These are phyloP conservation scores for Suillus bovinus DNA, from an alignment of 768 basidiomycete species.

Conservation along the genomic window DNA sequence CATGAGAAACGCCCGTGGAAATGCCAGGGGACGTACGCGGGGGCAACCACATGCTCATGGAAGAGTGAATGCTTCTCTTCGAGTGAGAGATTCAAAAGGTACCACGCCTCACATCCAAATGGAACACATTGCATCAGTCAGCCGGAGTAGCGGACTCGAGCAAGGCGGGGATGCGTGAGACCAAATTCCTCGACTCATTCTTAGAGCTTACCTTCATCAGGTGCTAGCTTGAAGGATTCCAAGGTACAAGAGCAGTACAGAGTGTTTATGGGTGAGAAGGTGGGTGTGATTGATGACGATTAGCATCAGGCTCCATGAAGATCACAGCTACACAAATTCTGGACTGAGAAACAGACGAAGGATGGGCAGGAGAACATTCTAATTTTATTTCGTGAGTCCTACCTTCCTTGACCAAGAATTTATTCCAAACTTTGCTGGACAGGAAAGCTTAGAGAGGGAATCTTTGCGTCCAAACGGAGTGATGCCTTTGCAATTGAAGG, in stretches of 20 bases:
- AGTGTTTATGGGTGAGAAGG: slow-evolving; percentile 64
- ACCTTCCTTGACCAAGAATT: neutral
- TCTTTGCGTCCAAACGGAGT: slow-evolving; percentile 56
- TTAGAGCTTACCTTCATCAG: slow-evolving; percentile 24
- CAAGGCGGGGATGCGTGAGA: slow-evolving; percentile 76
- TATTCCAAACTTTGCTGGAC: slow-evolving; percentile 8
- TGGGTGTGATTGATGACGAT: slow-evolving; percentile 53
- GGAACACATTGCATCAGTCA: slow-evolving; percentile 71
- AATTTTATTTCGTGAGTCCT: slow-evolving; percentile 67
- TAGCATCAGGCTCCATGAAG: slow-evolving; percentile 38
- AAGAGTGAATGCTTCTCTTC: neutral
- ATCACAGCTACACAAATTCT: slow-evolving; percentile 11
- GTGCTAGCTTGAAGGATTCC: slow-evolving; percentile 56
- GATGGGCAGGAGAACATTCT: slow-evolving; percentile 68
- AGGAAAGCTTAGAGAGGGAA: slow-evolving; percentile 81
- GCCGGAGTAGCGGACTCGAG: slow-evolving; percentile 74
- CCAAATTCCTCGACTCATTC: neutral
- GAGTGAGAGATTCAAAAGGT: neutral
- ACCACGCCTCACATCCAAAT: slow-evolving; percentile 35
- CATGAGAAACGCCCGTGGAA: neutral
- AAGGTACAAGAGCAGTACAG: slow-evolving; percentile 69
- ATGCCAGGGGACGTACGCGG: neutral
- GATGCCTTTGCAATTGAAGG: slow-evolving; percentile 73
- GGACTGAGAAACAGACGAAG: slow-evolving; percentile 33
- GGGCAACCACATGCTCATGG: neutral